phyloP scores from a whole-genome alignment of 2,329 filamentous ascomycete genomes.

The Xylaria sp. region DNA sequence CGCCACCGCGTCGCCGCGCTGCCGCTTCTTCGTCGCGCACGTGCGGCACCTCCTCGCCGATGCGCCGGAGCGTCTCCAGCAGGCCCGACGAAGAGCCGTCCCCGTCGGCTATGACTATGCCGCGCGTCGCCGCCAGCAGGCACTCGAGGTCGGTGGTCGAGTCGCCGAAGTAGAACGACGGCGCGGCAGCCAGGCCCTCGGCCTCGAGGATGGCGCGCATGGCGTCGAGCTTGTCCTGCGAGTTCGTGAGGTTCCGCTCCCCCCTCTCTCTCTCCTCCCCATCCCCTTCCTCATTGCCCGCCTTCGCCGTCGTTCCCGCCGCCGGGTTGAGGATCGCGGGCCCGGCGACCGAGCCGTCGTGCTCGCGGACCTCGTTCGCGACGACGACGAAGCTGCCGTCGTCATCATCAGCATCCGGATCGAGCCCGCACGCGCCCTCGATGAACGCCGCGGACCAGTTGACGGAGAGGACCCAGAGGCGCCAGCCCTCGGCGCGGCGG shows the following conservation, averaged over 20 bases:
- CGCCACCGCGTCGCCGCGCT: neutral
- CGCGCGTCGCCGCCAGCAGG: slow-evolving; percentile 45
- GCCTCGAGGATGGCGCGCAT: slow-evolving; percentile 38
- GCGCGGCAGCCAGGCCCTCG: slow-evolving; percentile 21
- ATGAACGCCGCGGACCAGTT: slow-evolving; percentile 56
- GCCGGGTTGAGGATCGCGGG: slow-evolving; percentile 36
- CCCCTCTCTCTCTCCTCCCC: too few relatives aligned
- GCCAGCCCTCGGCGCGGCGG: slow-evolving; percentile 37
- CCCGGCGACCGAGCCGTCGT: slow-evolving; percentile 46
- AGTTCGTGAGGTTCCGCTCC: slow-evolving; percentile 43
- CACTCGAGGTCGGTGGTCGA: slow-evolving; percentile 61
- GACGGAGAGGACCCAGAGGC: slow-evolving; percentile 51
- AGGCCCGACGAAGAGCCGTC: slow-evolving; percentile 36
- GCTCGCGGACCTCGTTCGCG: slow-evolving; percentile 46
- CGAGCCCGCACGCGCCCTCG: slow-evolving; percentile 45
- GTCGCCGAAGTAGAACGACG: slow-evolving; percentile 60
- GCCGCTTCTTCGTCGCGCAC: slow-evolving; percentile 29
- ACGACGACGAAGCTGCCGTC: slow-evolving; percentile 41
- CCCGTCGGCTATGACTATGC: slow-evolving; percentile 50
- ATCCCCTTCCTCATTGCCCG: too few relatives aligned
- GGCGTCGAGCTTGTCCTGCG: slow-evolving; percentile 50
- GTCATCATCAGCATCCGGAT: too few relatives aligned
- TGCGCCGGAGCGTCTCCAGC: slow-evolving; percentile 34
- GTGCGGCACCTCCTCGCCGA: slow-evolving; percentile 37
- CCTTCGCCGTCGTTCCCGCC: slow-evolving; percentile 19